Evolutionary conservation across 257 asterid species (phyloP).

Genomic region (Verbena officinalis): DNA sequence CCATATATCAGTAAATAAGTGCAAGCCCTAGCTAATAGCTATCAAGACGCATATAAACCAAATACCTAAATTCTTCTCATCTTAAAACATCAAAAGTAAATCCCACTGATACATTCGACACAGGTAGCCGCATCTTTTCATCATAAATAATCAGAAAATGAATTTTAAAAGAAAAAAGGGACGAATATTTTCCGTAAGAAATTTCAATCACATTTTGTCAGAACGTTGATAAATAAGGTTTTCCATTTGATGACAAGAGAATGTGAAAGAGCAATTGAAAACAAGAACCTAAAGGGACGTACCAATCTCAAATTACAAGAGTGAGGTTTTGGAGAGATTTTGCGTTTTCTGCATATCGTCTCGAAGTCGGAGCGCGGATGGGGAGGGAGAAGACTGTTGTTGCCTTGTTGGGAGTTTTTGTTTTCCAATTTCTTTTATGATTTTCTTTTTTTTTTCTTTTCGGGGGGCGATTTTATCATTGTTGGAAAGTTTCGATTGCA

Average conservation of each 20-base stretch:
- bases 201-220: slow-evolving; percentile 14
- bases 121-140: neutral
- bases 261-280: neutral
- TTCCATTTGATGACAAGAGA: neutral
- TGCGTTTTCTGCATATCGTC: slow-evolving; percentile 28
- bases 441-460: neutral
- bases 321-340: slow-evolving; percentile 26
- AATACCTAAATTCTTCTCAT: neutral
- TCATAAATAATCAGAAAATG: neutral
- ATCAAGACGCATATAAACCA: neutral
- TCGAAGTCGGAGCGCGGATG: neutral
- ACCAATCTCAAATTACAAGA: slow-evolving; percentile 20
- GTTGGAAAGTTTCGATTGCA: neutral
- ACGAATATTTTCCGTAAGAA: neutral
- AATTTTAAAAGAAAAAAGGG: neutral
- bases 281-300: neutral
- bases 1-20: neutral
- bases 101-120: slow-evolving; percentile 10
- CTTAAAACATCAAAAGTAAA: neutral
- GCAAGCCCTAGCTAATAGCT: slow-evolving; percentile 27
- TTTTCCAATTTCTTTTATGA: neutral
- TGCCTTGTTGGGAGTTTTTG: too few relatives aligned
- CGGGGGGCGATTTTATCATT: neutral
- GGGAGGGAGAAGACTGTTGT: slow-evolving; percentile 23
- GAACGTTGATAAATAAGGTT: slow-evolving; percentile 25